A percentile compares a stretch with the other conserved stretches of the same genome.
These are phyloP conservation scores for Microthyrium microscopicum DNA, from an alignment of 2,329 filamentous ascomycete species.

Conservation along the genomic window DNA sequence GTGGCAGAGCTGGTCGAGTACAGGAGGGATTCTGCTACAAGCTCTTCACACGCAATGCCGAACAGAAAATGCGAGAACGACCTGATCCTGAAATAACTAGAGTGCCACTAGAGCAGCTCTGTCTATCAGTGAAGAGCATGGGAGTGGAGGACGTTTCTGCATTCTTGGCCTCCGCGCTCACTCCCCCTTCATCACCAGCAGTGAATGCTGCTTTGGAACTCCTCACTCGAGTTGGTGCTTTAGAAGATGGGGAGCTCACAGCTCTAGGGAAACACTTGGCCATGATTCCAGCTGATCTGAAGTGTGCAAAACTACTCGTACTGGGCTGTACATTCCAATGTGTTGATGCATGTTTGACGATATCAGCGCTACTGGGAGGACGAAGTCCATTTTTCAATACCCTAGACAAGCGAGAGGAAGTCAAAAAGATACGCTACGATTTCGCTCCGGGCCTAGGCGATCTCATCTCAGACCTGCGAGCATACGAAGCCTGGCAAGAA, in stretches of 20 bases:
- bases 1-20: constrained; percentile 85
- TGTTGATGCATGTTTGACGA: constrained; percentile 71
- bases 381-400: constrained; percentile 77
- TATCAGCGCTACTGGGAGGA: constrained; percentile 82
- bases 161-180: constrained; percentile 76
- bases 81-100: constrained; percentile 88
- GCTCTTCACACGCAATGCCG: constrained; percentile 74
- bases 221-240: constrained; percentile 69
- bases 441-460: constrained; percentile 69
- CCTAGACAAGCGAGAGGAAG: constrained; percentile 64
- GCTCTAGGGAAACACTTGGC: constrained; percentile 85
- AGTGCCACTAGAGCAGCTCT: constrained; percentile 86
- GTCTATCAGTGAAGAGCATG: constrained; percentile 89
- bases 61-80: constrained; percentile 68
- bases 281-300: constrained; percentile 83
- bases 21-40: constrained; percentile 88
- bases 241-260: constrained; percentile 74
- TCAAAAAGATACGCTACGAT: constrained; percentile 54
- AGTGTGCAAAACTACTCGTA: constrained; percentile 87
- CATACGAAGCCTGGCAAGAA: constrained; percentile 69
- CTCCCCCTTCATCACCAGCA: constrained; percentile 69
- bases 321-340: constrained; percentile 90
- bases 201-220: constrained; percentile 72
- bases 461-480: constrained; percentile 69
- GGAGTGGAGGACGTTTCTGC: constrained; percentile 63